Conservation (phyloP, 805 yeast species). For the Lipomyces kockii region DNA sequence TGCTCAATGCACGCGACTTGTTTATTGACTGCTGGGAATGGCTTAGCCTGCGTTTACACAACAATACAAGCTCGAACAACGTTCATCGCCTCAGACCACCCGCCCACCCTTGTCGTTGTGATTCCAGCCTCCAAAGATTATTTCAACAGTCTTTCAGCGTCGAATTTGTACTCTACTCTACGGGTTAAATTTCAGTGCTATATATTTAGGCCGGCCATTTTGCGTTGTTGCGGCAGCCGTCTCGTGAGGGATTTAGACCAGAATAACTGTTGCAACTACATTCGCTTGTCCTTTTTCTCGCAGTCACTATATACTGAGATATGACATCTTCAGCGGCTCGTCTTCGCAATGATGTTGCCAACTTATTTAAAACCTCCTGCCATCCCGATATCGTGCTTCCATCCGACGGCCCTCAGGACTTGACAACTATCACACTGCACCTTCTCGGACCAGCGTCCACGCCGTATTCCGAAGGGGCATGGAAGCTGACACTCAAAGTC, state of each 20-base stretch:
- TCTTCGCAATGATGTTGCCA: conserved; percentile 26
- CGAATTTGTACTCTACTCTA: background rate
- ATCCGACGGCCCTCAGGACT: conserved; percentile 27
- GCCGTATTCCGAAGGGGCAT: conserved; percentile 53
- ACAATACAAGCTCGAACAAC: background rate
- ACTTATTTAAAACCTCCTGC: conserved; percentile 18
- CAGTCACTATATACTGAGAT: background rate
- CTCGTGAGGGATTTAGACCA: no score
- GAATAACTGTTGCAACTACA: background rate
- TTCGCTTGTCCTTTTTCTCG: background rate
- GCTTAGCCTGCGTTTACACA: background rate
- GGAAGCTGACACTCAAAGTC: conserved; percentile 51
- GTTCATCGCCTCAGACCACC: background rate
- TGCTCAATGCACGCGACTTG: background rate
- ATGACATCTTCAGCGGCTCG: conserved; percentile 16
- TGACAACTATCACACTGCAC: conserved; percentile 26
- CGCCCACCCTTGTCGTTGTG: background rate
- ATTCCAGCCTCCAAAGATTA: background rate
- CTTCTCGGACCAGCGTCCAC: conserved; percentile 51
- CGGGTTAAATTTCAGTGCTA: background rate
- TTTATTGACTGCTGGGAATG: conserved; percentile 2
- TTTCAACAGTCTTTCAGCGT: background rate
- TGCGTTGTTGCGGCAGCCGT: background rate
- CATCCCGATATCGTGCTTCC: conserved; percentile 35
- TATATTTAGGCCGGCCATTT: background rate